A percentile compares a stretch with the other conserved stretches of the same genome.
Conservation (phyloP, 345 rosid species). For the Eucalyptus dawsonii region DNA sequence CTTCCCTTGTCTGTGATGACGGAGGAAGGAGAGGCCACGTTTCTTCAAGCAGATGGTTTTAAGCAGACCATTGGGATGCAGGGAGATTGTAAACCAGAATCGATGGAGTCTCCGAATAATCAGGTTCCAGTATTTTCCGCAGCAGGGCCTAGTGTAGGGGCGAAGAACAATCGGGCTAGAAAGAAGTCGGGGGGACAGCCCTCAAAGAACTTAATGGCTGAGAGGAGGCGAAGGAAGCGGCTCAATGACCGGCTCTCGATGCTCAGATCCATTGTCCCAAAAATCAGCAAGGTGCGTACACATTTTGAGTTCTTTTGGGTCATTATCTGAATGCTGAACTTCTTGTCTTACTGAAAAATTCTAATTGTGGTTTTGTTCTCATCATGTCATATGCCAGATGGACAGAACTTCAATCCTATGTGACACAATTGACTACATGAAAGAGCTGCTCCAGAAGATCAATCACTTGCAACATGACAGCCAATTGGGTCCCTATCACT, state of each 20-base stretch:
- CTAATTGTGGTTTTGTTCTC: neutral
- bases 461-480: constrained; percentile 10
- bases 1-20: neutral
- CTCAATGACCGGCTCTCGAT: constrained; percentile 31
- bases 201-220: constrained; percentile 36
- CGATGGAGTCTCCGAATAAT: neutral
- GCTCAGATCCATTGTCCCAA: constrained; percentile 33
- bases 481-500: neutral
- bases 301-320: neutral
- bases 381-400: constrained; percentile 11
- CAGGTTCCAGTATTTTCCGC: neutral
- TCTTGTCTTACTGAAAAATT: neutral
- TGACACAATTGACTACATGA: constrained; percentile 34
- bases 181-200: constrained; percentile 21
- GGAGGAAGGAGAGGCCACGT: neutral
- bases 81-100: neutral
- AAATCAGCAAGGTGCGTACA: constrained; percentile 31
- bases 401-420: constrained; percentile 36
- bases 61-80: neutral
- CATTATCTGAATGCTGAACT: neutral
- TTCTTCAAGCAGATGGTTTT: neutral
- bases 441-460: constrained; percentile 28
- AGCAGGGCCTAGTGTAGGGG: neutral
- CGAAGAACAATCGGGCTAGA: neutral
- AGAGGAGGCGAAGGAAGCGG: constrained; percentile 28